phyloP scores from a whole-genome alignment of 2,329 filamentous ascomycete genomes.

The Arthrocladium fulminans region DNA sequence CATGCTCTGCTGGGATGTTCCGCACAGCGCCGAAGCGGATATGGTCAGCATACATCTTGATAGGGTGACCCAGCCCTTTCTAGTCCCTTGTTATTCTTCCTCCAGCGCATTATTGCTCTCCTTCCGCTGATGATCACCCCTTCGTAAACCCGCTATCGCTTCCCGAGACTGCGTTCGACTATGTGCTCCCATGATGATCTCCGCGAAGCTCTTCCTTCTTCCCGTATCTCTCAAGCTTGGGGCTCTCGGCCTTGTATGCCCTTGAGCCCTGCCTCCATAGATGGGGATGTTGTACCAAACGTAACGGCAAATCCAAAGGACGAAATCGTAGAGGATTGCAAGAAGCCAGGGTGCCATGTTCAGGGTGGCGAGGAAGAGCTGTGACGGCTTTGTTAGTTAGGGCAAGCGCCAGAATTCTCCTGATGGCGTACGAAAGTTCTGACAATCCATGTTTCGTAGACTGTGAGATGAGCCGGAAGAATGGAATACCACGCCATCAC shows the following conservation, averaged over 20 bases:
- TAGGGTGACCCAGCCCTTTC: too few relatives aligned
- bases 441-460: slow-evolving; percentile 54
- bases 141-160: not conserved
- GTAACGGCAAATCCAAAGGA: slow-evolving; percentile 53
- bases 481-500: slow-evolving; percentile 59
- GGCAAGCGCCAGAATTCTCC: slow-evolving; percentile 5
- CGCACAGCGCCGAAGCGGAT: too few relatives aligned
- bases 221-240: slow-evolving; percentile 48
- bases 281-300: slow-evolving; percentile 51
- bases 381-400: slow-evolving; percentile 7
- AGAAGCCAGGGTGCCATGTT: slow-evolving; percentile 55
- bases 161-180: not conserved
- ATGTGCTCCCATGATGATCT: slow-evolving; percentile 7
- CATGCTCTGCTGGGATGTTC: too few relatives aligned
- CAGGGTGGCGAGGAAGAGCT: slow-evolving; percentile 54
- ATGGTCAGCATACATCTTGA: too few relatives aligned
- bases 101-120: not conserved
- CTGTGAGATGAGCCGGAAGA: slow-evolving; percentile 49
- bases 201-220: slow-evolving; percentile 15
- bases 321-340: slow-evolving; percentile 54
- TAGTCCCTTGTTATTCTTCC: not conserved
- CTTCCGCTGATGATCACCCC: not conserved
- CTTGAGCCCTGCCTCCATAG: slow-evolving; percentile 52
- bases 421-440: slow-evolving; percentile 50
- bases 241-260: slow-evolving; percentile 50